A percentile compares a stretch with the other conserved stretches of the same genome.
These are phyloP conservation scores for Trametes cinnabarina DNA, from an alignment of 768 basidiomycete genomes.

Conservation along the genomic window DNA sequence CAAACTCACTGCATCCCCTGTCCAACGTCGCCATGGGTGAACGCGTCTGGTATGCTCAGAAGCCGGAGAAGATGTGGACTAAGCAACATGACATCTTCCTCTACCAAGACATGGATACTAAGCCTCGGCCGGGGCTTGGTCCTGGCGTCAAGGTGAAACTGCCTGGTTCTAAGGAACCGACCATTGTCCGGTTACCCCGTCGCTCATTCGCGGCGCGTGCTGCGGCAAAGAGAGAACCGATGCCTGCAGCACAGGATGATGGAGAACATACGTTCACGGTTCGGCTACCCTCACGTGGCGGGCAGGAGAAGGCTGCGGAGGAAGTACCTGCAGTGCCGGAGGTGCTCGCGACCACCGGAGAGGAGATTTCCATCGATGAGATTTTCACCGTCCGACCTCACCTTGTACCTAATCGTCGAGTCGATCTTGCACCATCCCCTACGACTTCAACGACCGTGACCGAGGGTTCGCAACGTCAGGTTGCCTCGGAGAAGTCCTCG, in stretches of 20 bases:
- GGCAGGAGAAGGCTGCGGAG: constrained; percentile 36
- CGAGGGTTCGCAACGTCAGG: constrained; percentile 6
- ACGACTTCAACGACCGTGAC: constrained; percentile 8
- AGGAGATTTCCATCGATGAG: constrained; percentile 49
- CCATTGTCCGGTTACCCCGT: constrained; percentile 42
- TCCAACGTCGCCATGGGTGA: constrained; percentile 31
- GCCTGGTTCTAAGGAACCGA: constrained; percentile 44
- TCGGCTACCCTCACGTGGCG: constrained; percentile 47
- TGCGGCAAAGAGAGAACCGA: constrained; percentile 8
- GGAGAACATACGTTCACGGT: constrained; percentile 48
- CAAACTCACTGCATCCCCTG: constrained; percentile 27
- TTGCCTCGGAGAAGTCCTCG: background rate
- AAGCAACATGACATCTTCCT: constrained; percentile 78
- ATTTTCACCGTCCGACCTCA: constrained; percentile 57
- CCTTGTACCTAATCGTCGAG: constrained; percentile 38
- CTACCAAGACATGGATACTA: constrained; percentile 58
- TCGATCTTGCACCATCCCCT: constrained; percentile 28
- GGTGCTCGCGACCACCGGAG: constrained; percentile 27
- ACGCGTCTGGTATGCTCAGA: constrained; percentile 68
- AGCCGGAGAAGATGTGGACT: constrained; percentile 81
- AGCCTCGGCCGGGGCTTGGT: constrained; percentile 56
- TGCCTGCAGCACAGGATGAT: constrained; percentile 33
- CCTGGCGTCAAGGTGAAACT: constrained; percentile 61
- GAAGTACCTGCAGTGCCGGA: constrained; percentile 17
- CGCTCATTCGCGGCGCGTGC: constrained; percentile 15